phyloP scores from a whole-genome alignment of 257 asterid genomes.

The Paraleonurus japonicus region DNA sequence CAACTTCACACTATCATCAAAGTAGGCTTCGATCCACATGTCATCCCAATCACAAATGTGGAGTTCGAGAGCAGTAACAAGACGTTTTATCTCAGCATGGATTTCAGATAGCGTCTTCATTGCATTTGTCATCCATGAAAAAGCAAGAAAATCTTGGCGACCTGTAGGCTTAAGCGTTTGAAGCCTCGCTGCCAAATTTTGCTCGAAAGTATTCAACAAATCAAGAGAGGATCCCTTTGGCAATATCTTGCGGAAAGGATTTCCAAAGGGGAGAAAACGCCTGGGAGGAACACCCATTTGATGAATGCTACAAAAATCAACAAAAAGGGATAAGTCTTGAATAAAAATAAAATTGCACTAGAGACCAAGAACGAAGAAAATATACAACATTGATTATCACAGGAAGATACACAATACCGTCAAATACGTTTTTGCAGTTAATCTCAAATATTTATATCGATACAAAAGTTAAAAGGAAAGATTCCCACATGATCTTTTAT shows the following conservation, averaged over 20 bases:
- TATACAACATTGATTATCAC: not conserved
- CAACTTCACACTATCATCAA: slow-evolving; percentile 68
- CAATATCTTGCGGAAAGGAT: slow-evolving; percentile 70
- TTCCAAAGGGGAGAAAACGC: slow-evolving; percentile 63
- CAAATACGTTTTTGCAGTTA: no score
- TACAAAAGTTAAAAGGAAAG: not conserved
- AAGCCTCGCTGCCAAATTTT: slow-evolving; percentile 57
- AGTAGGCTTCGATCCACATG: slow-evolving; percentile 83
- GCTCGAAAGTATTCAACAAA: slow-evolving; percentile 65
- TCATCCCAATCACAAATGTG: slow-evolving; percentile 86
- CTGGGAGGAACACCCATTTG: slow-evolving; percentile 70
- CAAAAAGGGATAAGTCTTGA: not conserved
- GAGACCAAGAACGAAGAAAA: not conserved
- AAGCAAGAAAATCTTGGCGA: slow-evolving; percentile 53
- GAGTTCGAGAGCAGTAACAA: slow-evolving; percentile 75
- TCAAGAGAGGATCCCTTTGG: slow-evolving; percentile 57
- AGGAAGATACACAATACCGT: not conserved
- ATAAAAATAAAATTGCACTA: not conserved
- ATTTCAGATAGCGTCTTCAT: slow-evolving; percentile 62
- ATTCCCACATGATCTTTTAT: not conserved
- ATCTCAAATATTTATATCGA: no score
- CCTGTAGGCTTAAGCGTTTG: slow-evolving; percentile 57
- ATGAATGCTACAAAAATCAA: slow-evolving; percentile 36
- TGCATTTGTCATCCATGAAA: slow-evolving; percentile 74
- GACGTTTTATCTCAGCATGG: slow-evolving; percentile 67